phyloP scores from a whole-genome alignment of 2,329 filamentous ascomycete genomes.

The Aspergillus sp. region DNA sequence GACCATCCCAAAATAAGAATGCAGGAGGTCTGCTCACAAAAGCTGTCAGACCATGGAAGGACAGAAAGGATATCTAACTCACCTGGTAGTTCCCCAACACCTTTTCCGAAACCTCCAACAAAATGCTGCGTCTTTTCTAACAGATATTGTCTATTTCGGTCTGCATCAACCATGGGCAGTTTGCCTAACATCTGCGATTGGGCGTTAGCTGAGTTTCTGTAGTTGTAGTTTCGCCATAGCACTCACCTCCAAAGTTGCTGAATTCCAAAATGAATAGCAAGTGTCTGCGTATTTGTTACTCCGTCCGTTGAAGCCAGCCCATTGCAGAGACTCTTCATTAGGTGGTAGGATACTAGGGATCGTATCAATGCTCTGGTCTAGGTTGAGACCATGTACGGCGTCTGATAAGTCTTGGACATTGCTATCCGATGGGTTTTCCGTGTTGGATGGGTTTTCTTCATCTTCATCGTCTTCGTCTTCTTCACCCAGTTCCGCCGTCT shows the following conservation, averaged over 20 bases:
- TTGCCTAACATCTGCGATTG: conserved; percentile 58
- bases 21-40: conserved; percentile 65
- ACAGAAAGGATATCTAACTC: conserved; percentile 17
- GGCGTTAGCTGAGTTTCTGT: conserved; percentile 20
- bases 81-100: conserved; percentile 67
- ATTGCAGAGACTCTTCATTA: conserved; percentile 40
- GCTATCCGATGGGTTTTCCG: conserved; percentile 4
- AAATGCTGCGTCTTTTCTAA: conserved; percentile 82
- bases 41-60: background rate
- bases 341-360: conserved; percentile 27
- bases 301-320: conserved; percentile 83
- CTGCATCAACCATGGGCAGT: conserved; percentile 57
- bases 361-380: conserved; percentile 27
- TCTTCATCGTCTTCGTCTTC: conserved; percentile 44
- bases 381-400: conserved; percentile 12
- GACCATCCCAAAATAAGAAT: conserved; percentile 84
- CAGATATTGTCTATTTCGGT: conserved; percentile 71
- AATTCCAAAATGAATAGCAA: conserved; percentile 94
- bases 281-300: conserved; percentile 91
- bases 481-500: conserved; percentile 58
- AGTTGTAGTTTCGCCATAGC: background rate
- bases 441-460: background rate
- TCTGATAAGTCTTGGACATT: conserved; percentile 6
- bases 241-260: conserved; percentile 58
- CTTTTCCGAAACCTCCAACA: conserved; percentile 80